These are phyloP conservation scores for Exidia glandulosa DNA, from an alignment of 768 basidiomycete species.

Conservation along the genomic window DNA sequence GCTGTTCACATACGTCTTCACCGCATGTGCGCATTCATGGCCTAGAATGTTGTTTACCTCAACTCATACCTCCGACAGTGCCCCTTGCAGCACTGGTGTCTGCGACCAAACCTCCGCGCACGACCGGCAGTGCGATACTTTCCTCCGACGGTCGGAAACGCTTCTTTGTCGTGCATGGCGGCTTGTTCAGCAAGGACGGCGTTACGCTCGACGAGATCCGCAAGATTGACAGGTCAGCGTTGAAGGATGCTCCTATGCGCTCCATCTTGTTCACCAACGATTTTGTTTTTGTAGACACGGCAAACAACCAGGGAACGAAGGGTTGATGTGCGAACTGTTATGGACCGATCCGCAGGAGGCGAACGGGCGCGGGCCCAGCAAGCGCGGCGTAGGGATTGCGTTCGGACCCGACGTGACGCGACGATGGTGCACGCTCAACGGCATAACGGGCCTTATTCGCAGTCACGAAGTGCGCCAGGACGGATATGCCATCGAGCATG, in stretches of 20 bases:
- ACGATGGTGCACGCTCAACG: constrained; percentile 79
- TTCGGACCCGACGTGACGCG: constrained; percentile 94
- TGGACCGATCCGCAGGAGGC: constrained; percentile 94
- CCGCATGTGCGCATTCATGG: constrained; percentile 47
- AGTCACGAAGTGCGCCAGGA: constrained; percentile 97
- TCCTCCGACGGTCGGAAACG: constrained; percentile 75
- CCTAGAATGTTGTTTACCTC: background rate
- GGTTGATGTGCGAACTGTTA: constrained; percentile 87
- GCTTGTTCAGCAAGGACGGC: constrained; percentile 88
- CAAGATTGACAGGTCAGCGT: constrained; percentile 74
- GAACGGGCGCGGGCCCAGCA: constrained; percentile 88
- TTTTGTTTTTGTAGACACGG: too few species aligned
- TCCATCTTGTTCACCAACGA: too few species aligned
- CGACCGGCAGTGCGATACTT: constrained; percentile 49
- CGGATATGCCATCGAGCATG: constrained; percentile 91
- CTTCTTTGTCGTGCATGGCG: constrained; percentile 93
- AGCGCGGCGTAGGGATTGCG: constrained; percentile 90
- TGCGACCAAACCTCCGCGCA: constrained; percentile 46
- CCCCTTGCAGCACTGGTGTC: constrained; percentile 81
- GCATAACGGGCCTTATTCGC: constrained; percentile 80
- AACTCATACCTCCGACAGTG: constrained; percentile 45
- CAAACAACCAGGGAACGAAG: constrained; percentile 86
- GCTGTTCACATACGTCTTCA: constrained; percentile 93
- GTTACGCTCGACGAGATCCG: constrained; percentile 92
- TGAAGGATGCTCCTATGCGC: too few species aligned